Conservation (phyloP, 164 flowering plant genomes). For the Aristolochia californica region DNA sequence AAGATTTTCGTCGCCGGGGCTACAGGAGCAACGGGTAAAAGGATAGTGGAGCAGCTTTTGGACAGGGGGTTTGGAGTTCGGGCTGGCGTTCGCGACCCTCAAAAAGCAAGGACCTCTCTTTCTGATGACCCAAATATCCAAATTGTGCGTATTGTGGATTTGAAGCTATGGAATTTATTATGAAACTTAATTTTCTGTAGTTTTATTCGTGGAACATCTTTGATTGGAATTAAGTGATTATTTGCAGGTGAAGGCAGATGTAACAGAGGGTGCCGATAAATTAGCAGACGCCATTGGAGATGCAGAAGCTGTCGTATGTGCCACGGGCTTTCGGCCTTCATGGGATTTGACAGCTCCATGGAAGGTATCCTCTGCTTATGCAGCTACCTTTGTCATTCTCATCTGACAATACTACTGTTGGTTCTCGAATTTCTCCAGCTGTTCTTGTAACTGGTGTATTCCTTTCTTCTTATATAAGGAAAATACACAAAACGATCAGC, state of each 20-base stretch:
- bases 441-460: no score
- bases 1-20: slow-evolving; percentile 93
- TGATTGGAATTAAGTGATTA: background rate
- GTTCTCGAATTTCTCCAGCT: no score
- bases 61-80: slow-evolving; percentile 76
- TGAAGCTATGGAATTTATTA: background rate
- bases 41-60: slow-evolving; percentile 76
- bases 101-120: slow-evolving; percentile 46
- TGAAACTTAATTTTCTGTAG: background rate
- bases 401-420: no score
- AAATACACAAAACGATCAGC: background rate
- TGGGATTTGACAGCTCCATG: slow-evolving; percentile 80
- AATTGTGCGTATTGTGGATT: slow-evolving; percentile 34
- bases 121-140: slow-evolving; percentile 44
- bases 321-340: slow-evolving; percentile 67
- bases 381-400: background rate
- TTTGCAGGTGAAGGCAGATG: slow-evolving; percentile 82
- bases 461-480: no score
- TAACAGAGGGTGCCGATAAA: slow-evolving; percentile 69
- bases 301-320: slow-evolving; percentile 85
- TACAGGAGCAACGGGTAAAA: slow-evolving; percentile 82
- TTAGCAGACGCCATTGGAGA: slow-evolving; percentile 75
- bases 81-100: slow-evolving; percentile 80
- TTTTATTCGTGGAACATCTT: background rate
- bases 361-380: slow-evolving; percentile 41